These are phyloP conservation scores for Pseudocercospora eumusae DNA, from an alignment of 2,329 filamentous ascomycete genomes.

Conservation along the genomic window DNA sequence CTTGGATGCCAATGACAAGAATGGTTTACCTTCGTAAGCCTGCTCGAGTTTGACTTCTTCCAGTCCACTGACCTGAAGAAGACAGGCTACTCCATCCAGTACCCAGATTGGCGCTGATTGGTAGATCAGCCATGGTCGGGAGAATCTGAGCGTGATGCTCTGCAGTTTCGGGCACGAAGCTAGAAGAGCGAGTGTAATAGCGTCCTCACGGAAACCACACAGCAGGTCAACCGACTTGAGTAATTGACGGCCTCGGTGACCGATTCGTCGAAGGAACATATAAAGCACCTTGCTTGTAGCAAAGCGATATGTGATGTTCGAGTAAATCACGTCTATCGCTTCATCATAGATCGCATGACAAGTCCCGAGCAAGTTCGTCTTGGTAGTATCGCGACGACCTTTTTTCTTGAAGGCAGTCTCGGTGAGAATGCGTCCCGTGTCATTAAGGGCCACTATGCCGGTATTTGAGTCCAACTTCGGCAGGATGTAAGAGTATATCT, in stretches of 20 bases:
- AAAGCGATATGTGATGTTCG: slow-evolving; percentile 49
- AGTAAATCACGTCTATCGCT: slow-evolving; percentile 50
- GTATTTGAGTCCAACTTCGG: slow-evolving; percentile 29
- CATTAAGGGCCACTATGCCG: slow-evolving; percentile 32
- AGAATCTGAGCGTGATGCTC: slow-evolving; percentile 30
- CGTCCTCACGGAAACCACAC: slow-evolving; percentile 36
- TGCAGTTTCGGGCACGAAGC: slow-evolving; percentile 33
- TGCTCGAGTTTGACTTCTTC: slow-evolving; percentile 30
- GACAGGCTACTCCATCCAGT: slow-evolving; percentile 32
- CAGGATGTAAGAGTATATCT: slow-evolving; percentile 54
- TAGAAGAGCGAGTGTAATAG: slow-evolving; percentile 36
- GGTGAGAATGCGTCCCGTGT: slow-evolving; percentile 35
- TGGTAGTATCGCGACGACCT: slow-evolving; percentile 43
- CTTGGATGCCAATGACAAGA: slow-evolving; percentile 26
- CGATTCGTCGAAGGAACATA: slow-evolving; percentile 42
- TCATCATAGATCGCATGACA: slow-evolving; percentile 48
- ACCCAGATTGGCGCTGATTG: slow-evolving; percentile 32
- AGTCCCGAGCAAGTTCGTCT: slow-evolving; percentile 46
- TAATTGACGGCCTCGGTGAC: slow-evolving; percentile 30
- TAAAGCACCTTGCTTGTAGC: slow-evolving; percentile 50
- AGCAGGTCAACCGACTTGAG: slow-evolving; percentile 32
- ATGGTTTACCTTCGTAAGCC: slow-evolving; percentile 16
- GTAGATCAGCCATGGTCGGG: slow-evolving; percentile 27
- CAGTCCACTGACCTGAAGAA: slow-evolving; percentile 35
- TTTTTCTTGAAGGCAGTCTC: slow-evolving; percentile 27